Conservation (phyloP, 257 asterid genomes). For the Anisodus tanguticus region DNA sequence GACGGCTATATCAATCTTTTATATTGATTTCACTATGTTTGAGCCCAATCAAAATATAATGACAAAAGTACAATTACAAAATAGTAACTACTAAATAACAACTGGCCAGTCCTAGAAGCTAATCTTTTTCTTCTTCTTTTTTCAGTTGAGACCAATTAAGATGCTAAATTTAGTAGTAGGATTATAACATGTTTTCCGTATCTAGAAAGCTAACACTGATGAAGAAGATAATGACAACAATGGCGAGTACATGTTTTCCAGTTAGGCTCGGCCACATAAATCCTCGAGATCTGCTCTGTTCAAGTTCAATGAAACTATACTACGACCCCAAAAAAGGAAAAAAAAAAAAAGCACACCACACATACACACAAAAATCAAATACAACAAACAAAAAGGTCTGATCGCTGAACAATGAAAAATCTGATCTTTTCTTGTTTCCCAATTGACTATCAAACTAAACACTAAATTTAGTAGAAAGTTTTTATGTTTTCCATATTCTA, state of each 20-base stretch:
- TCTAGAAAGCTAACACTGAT: background rate
- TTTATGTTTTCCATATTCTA: too few relatives aligned
- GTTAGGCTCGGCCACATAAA: too few relatives aligned
- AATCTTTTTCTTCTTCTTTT: background rate
- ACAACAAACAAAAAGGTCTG: too few relatives aligned
- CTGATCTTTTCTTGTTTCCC: too few relatives aligned
- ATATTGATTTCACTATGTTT: background rate
- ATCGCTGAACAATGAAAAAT: too few relatives aligned
- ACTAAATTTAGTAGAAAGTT: too few relatives aligned
- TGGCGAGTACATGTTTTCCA: too few relatives aligned
- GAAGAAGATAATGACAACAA: too few relatives aligned
- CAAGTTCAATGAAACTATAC: background rate
- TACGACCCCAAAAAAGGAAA: background rate
- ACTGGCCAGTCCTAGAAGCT: background rate
- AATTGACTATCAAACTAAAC: too few relatives aligned
- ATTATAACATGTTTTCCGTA: background rate
- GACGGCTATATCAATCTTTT: background rate
- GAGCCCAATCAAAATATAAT: background rate
- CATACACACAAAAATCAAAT: too few relatives aligned
- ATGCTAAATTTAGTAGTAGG: background rate
- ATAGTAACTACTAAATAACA: too few relatives aligned
- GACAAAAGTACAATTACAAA: background rate
- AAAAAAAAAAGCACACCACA: background rate
- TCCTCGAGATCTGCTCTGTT: too few relatives aligned
- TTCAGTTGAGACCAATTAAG: background rate